A percentile compares a stretch with the other conserved stretches of the same genome.
These are phyloP conservation scores for Basidiobolus heterosporus DNA, from an alignment of 371 early-diverging fungal genomes.

Conservation along the genomic window DNA sequence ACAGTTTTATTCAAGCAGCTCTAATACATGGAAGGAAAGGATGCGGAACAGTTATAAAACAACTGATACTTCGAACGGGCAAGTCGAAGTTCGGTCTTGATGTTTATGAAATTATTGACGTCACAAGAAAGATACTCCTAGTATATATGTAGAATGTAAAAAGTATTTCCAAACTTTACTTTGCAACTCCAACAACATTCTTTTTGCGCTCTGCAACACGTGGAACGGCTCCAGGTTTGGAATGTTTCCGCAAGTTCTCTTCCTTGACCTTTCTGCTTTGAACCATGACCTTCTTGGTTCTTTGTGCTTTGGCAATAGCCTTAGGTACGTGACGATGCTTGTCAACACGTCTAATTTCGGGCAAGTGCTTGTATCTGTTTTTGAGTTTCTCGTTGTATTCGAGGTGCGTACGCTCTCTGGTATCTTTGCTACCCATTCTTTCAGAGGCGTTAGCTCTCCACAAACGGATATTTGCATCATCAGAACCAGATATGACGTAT, in stretches of 20 bases:
- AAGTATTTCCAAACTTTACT: constrained; percentile 16
- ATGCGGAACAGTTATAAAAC: too few relatives aligned
- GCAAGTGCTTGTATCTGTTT: constrained; percentile 84
- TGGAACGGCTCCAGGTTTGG: constrained; percentile 43
- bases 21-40: too few relatives aligned
- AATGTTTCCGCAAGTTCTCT: constrained; percentile 59
- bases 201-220: constrained; percentile 65
- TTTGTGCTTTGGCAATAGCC: constrained; percentile 56
- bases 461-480: constrained; percentile 94
- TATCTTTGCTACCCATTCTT: constrained; percentile 56
- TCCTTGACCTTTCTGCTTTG: constrained; percentile 69
- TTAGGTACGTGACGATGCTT: constrained; percentile 76
- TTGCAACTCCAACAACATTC: constrained; percentile 54
- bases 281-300: constrained; percentile 62
- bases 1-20: too few relatives aligned
- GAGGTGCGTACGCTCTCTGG: constrained; percentile 66
- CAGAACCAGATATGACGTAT: constrained; percentile 91
- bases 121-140: too few relatives aligned
- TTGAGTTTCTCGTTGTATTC: constrained; percentile 79
- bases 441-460: constrained; percentile 94
- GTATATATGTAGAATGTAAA: background rate
- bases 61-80: too few relatives aligned
- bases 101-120: too few relatives aligned
- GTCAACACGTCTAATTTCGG: constrained; percentile 78
- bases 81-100: too few relatives aligned